phyloP scores from a whole-genome alignment of 208 protist genomes.

The Trypanosoma scelopori region DNA sequence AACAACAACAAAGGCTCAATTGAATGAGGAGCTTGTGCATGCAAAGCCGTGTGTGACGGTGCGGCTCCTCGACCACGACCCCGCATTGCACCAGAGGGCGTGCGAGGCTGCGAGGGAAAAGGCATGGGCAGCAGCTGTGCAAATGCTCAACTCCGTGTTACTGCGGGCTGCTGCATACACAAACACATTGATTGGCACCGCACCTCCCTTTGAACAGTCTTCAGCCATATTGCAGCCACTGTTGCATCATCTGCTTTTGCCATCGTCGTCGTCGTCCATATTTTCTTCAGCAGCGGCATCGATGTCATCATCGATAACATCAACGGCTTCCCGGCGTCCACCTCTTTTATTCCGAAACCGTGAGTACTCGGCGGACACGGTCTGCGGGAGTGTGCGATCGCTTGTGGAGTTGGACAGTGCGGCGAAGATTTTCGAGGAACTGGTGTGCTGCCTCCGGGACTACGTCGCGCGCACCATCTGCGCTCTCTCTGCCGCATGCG shows the following conservation, averaged over 20 bases:
- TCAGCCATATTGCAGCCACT: background rate
- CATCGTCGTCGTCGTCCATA: constrained; percentile 7
- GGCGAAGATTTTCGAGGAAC: constrained; percentile 23
- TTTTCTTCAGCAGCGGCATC: too few species aligned
- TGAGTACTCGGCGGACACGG: constrained; percentile 50
- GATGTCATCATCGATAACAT: background rate
- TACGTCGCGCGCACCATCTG: constrained; percentile 33
- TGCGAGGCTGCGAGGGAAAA: constrained; percentile 11
- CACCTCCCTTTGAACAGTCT: constrained; percentile 29
- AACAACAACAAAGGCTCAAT: constrained; percentile 9
- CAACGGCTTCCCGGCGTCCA: background rate
- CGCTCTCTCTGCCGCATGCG: constrained; percentile 5
- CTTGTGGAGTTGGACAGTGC: constrained; percentile 44
- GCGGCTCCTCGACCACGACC: constrained; percentile 5
- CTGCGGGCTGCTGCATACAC: constrained; percentile 6
- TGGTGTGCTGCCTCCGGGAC: constrained; percentile 28
- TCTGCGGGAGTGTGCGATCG: constrained; percentile 48
- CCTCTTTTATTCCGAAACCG: constrained; percentile 5
- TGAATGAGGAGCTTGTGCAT: constrained; percentile 16
- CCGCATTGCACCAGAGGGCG: constrained; percentile 9
- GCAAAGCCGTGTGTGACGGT: constrained; percentile 17
- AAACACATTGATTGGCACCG: constrained; percentile 2
- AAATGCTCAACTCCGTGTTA: constrained; percentile 47
- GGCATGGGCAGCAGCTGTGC: constrained; percentile 20
- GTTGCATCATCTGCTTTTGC: constrained; percentile 3